Conservation (phyloP, 176 grass and related monocot genomes). For the Alloteropsis semialata region DNA sequence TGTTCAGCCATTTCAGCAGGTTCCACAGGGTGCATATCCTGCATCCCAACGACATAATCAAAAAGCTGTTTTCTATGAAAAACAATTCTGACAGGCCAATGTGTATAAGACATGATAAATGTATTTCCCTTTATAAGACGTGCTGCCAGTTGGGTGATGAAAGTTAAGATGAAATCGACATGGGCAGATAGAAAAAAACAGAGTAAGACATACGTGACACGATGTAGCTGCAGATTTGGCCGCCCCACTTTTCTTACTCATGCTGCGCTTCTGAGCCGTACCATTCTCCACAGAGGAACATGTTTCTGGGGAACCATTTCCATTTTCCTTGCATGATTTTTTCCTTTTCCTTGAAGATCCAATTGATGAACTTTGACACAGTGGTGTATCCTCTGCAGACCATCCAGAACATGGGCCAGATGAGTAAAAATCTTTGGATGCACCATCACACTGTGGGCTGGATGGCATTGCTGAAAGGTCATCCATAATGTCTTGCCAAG, state of each 20-base stretch:
- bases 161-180: conserved; percentile 19
- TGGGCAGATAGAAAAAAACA: background rate
- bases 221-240: conserved; percentile 34
- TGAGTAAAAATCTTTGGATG: conserved; percentile 19
- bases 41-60: conserved; percentile 24
- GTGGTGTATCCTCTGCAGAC: background rate
- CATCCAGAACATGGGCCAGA: background rate
- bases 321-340: conserved; percentile 39
- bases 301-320: conserved; percentile 24
- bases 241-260: conserved; percentile 33
- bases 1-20: conserved; percentile 83
- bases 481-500: conserved; percentile 86
- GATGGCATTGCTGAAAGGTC: conserved; percentile 65
- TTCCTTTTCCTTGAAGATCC: conserved; percentile 35
- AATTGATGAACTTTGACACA: background rate
- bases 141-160: background rate
- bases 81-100: background rate
- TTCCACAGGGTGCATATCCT: conserved; percentile 55
- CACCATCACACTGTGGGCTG: conserved; percentile 32
- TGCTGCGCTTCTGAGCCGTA: conserved; percentile 25
- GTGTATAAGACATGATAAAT: background rate
- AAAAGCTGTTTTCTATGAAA: background rate
- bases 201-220: conserved; percentile 56
- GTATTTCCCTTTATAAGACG: background rate
- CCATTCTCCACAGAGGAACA: conserved; percentile 23